phyloP scores from a whole-genome alignment of 805 yeast species.

The Saturnispora saitoi region DNA sequence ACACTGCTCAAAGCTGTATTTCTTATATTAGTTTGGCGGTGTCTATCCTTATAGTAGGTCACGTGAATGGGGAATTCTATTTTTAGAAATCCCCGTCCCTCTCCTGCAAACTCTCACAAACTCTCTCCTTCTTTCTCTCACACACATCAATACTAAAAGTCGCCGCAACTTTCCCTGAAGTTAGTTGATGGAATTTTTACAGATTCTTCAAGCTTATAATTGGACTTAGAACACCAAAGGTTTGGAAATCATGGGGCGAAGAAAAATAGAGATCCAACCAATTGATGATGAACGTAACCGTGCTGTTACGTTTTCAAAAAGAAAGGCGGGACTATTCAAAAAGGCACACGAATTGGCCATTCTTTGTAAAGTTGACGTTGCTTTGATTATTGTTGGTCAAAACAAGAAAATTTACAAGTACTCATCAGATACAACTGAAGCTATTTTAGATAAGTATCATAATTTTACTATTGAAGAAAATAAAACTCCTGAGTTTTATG shows the following conservation, averaged over 20 bases:
- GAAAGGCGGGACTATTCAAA: conserved; percentile 90
- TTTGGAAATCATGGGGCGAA: conserved; percentile 72
- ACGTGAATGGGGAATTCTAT: background rate
- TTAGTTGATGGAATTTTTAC: background rate
- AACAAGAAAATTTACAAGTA: conserved; percentile 81
- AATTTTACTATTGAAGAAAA: conserved; percentile 39
- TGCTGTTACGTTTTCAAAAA: conserved; percentile 80
- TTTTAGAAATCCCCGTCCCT: background rate
- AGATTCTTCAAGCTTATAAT: background rate
- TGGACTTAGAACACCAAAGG: background rate
- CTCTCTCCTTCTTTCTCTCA: background rate
- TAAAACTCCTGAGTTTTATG: conserved; percentile 60
- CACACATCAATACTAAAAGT: background rate
- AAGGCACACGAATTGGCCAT: conserved; percentile 83
- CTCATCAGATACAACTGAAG: conserved; percentile 57
- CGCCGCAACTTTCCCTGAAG: background rate
- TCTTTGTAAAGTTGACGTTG: conserved; percentile 85
- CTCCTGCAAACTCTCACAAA: too few relatives aligned
- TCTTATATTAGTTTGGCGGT: too few relatives aligned
- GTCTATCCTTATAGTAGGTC: background rate
- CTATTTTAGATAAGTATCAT: conserved; percentile 35
- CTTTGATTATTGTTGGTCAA: conserved; percentile 79
- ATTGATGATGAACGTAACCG: conserved; percentile 82
- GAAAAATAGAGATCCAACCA: conserved; percentile 91
- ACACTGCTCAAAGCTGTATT: too few relatives aligned